Evolutionary conservation across 768 basidiomycete genomes (phyloP).

Genomic region (Dendrothele bispora): DNA sequence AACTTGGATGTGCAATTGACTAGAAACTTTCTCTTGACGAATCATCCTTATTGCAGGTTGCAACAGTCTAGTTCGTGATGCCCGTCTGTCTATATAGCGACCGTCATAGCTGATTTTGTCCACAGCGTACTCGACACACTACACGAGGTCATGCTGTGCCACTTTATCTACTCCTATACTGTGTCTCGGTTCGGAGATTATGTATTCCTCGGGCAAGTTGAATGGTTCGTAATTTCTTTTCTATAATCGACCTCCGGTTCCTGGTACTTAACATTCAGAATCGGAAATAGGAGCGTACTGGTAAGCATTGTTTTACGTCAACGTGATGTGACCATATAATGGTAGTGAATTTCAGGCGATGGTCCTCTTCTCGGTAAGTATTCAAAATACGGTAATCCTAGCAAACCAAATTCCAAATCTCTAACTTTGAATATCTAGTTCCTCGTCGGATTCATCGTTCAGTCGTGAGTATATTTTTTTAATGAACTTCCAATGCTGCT

Average conservation of each 20-base stretch:
- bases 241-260: too few relatives aligned
- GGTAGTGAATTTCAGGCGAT: background rate
- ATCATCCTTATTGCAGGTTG: too few relatives aligned
- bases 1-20: too few relatives aligned
- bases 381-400: background rate
- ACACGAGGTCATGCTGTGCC: slow-evolving; percentile 7
- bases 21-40: too few relatives aligned
- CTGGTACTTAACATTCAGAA: background rate
- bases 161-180: slow-evolving; percentile 2
- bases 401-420: background rate
- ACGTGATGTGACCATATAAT: too few relatives aligned
- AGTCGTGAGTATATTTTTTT: slow-evolving; percentile 2
- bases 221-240: slow-evolving; percentile 1
- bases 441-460: slow-evolving; percentile 1
- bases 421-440: background rate
- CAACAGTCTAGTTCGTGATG: slow-evolving; percentile 1
- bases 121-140: slow-evolving; percentile 1
- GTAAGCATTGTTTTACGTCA: slow-evolving; percentile 1
- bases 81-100: background rate
- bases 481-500: background rate
- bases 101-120: background rate
- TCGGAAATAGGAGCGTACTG: slow-evolving; percentile 4
- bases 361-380: slow-evolving; percentile 5
- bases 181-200: background rate
- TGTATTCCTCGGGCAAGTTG: background rate